Evolutionary conservation across 2,329 filamentous ascomycete species (phyloP), one percentile per base, ranked within the genome.

Genomic region (Colletotrichum acutatum): DNA sequence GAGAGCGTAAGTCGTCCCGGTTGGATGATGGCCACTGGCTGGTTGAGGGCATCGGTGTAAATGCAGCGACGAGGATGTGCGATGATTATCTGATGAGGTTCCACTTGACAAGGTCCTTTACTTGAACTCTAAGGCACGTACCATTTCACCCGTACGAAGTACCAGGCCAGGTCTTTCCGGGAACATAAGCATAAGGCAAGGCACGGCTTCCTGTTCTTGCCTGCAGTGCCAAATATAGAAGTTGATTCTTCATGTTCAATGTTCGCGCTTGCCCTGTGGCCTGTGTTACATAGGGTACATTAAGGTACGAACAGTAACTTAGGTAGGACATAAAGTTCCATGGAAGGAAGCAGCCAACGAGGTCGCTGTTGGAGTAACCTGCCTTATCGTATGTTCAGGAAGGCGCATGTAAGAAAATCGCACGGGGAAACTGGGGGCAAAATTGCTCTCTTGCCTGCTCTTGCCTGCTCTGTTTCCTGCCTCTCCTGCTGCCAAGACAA

Each of bases 331-430:
- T 22, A 19, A 49, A n/a, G 16, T 22, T n/a, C n/a, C n/a, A n/a
- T n/a, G 42, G 7, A 49, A 22, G 42, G 42, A 22, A 49, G 8
- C 16, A 49, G 8, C 42, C 42, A 49, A 49, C 19, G 42, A 49
- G 42, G 42, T 49, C 19, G 19, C 8, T 22, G 42, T 11, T 28
- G 16, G 26, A 56, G 53, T 56, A 24, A 14, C 22, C 53, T 19
- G 61, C 37, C 60, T 66, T 66, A 59, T 66, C 67, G 67, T 66
- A 70, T 54, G 67, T 59, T 70, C 37, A 37, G 61, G 54, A 52
- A 59, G 67, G 66, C 58, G 49, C 22, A 34, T 46, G 56, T 30
- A 54, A 22, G 34, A 59, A 49, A 49, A 11, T 3, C 42, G 42
- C 42, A 49, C 8, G 42, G 42, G 42, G 42, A 49, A n/a, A 49